Evolutionary conservation across 2,329 filamentous ascomycete genomes (phyloP).

Genomic region (Penicillium olsonii): DNA sequence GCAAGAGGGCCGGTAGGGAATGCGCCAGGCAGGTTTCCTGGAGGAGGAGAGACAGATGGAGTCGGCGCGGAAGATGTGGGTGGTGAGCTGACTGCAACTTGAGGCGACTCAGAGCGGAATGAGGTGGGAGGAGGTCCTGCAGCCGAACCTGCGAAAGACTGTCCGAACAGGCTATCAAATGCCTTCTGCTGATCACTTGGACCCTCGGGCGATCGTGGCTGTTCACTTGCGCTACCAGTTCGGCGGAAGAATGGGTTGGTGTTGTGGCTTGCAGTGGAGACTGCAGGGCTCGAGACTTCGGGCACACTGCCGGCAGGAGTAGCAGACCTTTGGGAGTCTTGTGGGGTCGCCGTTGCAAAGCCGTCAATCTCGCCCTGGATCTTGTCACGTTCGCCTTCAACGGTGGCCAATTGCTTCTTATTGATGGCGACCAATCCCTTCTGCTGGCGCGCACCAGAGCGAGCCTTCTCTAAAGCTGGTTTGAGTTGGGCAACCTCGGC

Average conservation of each 20-base stretch:
- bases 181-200: constrained; percentile 60
- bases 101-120: constrained; percentile 59
- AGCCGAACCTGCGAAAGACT: constrained; percentile 56
- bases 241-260: constrained; percentile 95
- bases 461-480: constrained; percentile 89
- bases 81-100: constrained; percentile 44
- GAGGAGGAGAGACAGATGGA: constrained; percentile 65
- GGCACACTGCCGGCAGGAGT: constrained; percentile 40
- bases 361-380: constrained; percentile 75
- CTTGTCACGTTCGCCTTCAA: constrained; percentile 85
- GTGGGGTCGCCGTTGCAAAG: constrained; percentile 60
- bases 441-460: constrained; percentile 87
- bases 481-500: constrained; percentile 80
- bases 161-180: constrained; percentile 86
- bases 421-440: constrained; percentile 97
- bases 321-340: constrained; percentile 56
- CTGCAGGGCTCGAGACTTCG: constrained; percentile 67
- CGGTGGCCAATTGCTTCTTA: constrained; percentile 92
- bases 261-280: constrained; percentile 63
- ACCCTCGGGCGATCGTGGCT: constrained; percentile 49
- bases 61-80: constrained; percentile 55
- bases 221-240: constrained; percentile 48
- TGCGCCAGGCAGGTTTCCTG: constrained; percentile 31
- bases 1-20: constrained; percentile 23
- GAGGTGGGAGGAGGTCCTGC: constrained; percentile 57